These are phyloP conservation scores for Prunus kanzakura DNA, from an alignment of 306 rosid genomes.

Conservation along the genomic window DNA sequence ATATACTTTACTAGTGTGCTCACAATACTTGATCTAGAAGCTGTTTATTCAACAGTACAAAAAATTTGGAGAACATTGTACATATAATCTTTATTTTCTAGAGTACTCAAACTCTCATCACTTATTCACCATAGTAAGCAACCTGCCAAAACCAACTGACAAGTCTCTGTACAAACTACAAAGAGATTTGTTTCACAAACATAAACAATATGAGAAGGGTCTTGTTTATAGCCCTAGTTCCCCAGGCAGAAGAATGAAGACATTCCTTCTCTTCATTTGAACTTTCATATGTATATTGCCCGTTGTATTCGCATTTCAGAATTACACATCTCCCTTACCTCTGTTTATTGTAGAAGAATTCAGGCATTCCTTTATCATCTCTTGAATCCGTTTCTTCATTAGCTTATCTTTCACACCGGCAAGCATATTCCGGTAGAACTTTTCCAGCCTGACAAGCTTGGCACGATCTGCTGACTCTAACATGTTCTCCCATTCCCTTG, in stretches of 20 bases:
- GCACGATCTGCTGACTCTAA: conserved; percentile 63
- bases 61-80: not conserved
- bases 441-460: conserved; percentile 61
- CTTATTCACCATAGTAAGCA: not conserved
- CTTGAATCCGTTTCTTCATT: conserved; percentile 70
- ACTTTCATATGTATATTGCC: not conserved
- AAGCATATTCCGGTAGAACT: conserved; percentile 61
- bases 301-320: not conserved
- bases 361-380: conserved; percentile 65
- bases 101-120: not conserved
- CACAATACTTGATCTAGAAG: not conserved
- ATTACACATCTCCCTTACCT: not conserved
- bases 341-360: conserved; percentile 31
- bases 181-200: not conserved
- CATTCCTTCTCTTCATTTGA: not conserved
- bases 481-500: conserved; percentile 85
- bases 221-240: not conserved
- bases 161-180: not conserved
- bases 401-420: conserved; percentile 71
- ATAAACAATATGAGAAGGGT: not conserved
- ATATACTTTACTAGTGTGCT: not conserved
- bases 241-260: not conserved
- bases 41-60: not conserved
- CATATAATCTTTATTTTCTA: not conserved
- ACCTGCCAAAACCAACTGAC: not conserved